Evolutionary conservation across 495 filamentous ascomycete genomes (phyloP), one percentile per base, ranked within the genome.

Genomic region (Symbiotaphrina buchneri): DNA sequence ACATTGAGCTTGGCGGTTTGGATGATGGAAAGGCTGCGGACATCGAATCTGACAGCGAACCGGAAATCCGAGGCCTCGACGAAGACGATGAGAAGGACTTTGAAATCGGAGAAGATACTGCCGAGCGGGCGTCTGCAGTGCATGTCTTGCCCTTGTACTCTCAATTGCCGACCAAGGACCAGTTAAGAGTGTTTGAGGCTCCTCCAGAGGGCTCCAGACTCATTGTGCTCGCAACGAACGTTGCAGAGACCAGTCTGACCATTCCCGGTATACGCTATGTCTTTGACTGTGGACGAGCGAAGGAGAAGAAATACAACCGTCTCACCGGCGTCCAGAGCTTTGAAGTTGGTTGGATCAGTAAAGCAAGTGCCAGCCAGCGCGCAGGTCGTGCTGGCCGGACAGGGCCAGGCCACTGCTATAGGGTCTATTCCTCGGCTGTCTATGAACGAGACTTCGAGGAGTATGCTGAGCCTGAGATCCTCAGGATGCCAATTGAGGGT

Each of bases 251-350:
- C 3, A 82, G 74, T 61, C 58, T 99, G 34, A 99, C 90, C 0
- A 99, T 99, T 26, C 90, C 90, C 3, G 82, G 82, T 11, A 85
- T 93, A 36, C 66, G 78, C 32, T 99, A 94, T 44, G 90, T 99
- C 10, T 92, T 99, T 38, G 90, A 99, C 49, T 74, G 74, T 42
- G 90, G 90, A 19, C 63, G 90, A 24, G 68, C 76, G 2, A 99
- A 99, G 48, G 83, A 93, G 46, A 75, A 83, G 34, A 75, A 71
- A 29, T 95, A 82, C 43, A 73, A 95, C 41, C 56, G 65, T 10
- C 52, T 61, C 14, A 94, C 76, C 6, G 85, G 87, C 6, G 84
- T 99, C 0, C 87, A 95, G 48, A 92, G 71, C 41, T 99, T 93
- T 44, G 78, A 93, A 45, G 63, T 95, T 25, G 73, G 73, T 25